Evolutionary conservation across 2,329 filamentous ascomycete species (phyloP).

Genomic region (Teratosphaeria epicoccoides): DNA sequence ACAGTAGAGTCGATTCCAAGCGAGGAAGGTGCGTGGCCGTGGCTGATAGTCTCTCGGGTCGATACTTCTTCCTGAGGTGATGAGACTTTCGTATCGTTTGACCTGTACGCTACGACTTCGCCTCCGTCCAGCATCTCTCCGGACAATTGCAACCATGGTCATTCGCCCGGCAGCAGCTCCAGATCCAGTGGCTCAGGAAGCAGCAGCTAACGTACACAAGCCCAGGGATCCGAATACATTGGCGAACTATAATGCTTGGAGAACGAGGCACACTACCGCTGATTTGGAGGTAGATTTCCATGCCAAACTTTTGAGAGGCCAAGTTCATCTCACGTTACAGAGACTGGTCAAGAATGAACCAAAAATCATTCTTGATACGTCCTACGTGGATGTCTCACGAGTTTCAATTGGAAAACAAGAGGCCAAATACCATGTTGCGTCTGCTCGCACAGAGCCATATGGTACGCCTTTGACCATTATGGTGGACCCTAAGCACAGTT

Average conservation of each 20-base stretch:
- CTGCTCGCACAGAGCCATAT: slow-evolving; percentile 58
- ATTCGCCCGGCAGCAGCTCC: slow-evolving; percentile 17
- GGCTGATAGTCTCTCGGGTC: not conserved
- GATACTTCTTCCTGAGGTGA: not conserved
- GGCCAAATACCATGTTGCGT: slow-evolving; percentile 59
- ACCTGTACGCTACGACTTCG: not conserved
- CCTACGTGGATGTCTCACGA: slow-evolving; percentile 61
- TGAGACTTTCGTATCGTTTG: not conserved
- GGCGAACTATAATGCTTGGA: slow-evolving; percentile 83
- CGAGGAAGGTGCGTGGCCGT: not conserved
- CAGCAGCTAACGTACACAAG: slow-evolving; percentile 23
- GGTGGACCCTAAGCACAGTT: slow-evolving; percentile 37
- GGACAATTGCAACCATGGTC: slow-evolving; percentile 14
- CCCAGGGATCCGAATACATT: slow-evolving; percentile 70
- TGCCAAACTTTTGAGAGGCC: slow-evolving; percentile 63
- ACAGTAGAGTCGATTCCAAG: not conserved
- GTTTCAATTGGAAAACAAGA: slow-evolving; percentile 59
- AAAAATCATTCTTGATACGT: slow-evolving; percentile 77
- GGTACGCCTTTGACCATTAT: slow-evolving; percentile 58
- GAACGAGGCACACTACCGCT: slow-evolving; percentile 71
- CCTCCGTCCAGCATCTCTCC: not conserved
- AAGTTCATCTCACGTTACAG: slow-evolving; percentile 64
- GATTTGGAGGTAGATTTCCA: slow-evolving; percentile 78
- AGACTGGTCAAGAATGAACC: slow-evolving; percentile 63
- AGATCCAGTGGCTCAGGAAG: slow-evolving; percentile 15